Evolutionary conservation across 257 asterid genomes (phyloP).

Genomic region (Anisodus tanguticus): DNA sequence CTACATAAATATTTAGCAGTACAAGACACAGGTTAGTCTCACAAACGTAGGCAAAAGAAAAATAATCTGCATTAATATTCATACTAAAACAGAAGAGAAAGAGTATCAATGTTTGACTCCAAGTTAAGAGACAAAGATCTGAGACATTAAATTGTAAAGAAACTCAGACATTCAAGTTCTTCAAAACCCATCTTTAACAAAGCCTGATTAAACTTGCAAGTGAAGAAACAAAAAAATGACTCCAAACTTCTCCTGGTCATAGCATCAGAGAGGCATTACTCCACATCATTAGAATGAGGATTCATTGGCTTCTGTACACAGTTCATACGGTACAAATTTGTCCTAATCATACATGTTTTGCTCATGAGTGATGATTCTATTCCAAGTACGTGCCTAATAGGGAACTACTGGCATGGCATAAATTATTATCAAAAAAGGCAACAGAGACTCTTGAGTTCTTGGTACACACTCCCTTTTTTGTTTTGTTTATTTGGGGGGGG

Average conservation of each 20-base stretch:
- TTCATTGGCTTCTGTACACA: neutral
- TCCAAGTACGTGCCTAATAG: neutral
- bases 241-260: neutral
- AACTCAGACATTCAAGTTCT: neutral
- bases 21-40: neutral
- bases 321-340: neutral
- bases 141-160: neutral
- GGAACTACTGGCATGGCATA: neutral
- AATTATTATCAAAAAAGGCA: neutral
- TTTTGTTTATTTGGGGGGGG: neutral
- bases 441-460: neutral
- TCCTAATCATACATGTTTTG: neutral
- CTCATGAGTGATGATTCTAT: neutral
- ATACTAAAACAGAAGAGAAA: neutral
- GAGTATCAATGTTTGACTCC: neutral
- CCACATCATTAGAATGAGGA: neutral
- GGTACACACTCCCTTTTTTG: neutral
- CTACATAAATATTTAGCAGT: conserved; percentile 45
- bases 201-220: neutral
- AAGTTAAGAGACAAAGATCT: neutral
- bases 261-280: neutral
- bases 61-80: neutral
- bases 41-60: neutral
- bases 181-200: neutral
- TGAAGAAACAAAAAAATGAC: neutral